Evolutionary conservation across 495 filamentous ascomycete species (phyloP), one percentile per base, ranked within the genome.

Genomic region (Xylaria scruposa): DNA sequence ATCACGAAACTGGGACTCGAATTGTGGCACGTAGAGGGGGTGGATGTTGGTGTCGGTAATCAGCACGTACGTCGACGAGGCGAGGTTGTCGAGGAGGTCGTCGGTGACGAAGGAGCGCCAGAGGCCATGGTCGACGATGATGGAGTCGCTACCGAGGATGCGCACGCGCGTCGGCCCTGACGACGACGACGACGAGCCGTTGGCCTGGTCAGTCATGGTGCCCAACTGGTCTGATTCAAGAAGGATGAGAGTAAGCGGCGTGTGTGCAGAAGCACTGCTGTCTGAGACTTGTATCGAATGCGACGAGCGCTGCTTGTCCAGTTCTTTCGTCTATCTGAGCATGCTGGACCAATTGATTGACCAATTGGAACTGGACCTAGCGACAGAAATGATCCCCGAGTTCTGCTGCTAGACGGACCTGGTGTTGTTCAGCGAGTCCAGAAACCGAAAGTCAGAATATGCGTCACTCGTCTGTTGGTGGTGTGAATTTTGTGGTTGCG

Each of bases 1-100:
- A 69, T 83, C 73, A 71, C 90, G 84, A 81, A 99, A 98, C 70
- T 87, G 82, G 59, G 87, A 85, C 77, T 91, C 83, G 83, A 98
- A 98, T 61, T 79, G 75, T 19, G 94, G 88, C 9, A 92, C 90
- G 83, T 99, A 97, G 74, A 91, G 88, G 19, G 90, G 86, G 63
- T 88, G 88, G 73, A 99, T 90, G 80, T 98, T 98, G 24, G 93
- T 95, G 82, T 99, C 96, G 77, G 96, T 98, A 76, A 99, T 91
- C 56, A 99, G 90, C 58, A 98, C 92, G 81, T 98, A 99, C 71
- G 94, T 98, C 33, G 94, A 95, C 29, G 94, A 95, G 53, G 87
- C 82, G 71, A 96, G 81, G 77, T 90, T 91, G 38, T 86, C 84
- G 74, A 98, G 85, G 53, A 99, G 87, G 82, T 98, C 97, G 76